phyloP scores from a whole-genome alignment of 768 basidiomycete genomes.

The Suillus decipiens region DNA sequence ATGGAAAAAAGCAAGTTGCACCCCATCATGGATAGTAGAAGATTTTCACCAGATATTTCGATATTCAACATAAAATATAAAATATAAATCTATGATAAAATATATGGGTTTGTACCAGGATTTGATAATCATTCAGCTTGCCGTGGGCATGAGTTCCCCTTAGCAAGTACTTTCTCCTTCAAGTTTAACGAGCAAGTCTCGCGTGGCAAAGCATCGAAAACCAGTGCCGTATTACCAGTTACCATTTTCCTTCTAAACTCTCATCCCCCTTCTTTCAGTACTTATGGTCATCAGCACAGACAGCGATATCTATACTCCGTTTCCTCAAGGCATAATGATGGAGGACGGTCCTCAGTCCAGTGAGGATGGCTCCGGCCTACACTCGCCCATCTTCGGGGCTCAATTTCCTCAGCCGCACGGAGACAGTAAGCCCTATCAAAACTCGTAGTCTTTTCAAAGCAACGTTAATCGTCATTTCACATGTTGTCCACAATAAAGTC shows the following conservation, averaged over 20 bases:
- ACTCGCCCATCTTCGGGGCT: constrained; percentile 66
- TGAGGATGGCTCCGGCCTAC: constrained; percentile 75
- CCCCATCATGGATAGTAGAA: constrained; percentile 10
- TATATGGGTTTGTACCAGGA: background rate
- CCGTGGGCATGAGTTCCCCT: constrained; percentile 48
- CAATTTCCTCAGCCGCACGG: constrained; percentile 47
- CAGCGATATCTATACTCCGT: constrained; percentile 59
- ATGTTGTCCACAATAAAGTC: constrained; percentile 61
- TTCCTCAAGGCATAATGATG: constrained; percentile 49
- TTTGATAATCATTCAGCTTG: constrained; percentile 9
- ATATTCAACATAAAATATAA: background rate
- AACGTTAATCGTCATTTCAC: constrained; percentile 37
- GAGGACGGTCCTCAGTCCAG: constrained; percentile 73
- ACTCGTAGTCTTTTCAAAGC: constrained; percentile 48
- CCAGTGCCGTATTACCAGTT: constrained; percentile 24
- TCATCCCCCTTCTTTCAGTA: constrained; percentile 24
- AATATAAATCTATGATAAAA: background rate
- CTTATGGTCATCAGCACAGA: constrained; percentile 59
- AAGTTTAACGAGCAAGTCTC: constrained; percentile 31
- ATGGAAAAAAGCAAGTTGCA: constrained; percentile 5
- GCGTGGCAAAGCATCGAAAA: constrained; percentile 45
- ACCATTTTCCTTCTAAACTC: constrained; percentile 23
- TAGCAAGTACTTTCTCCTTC: constrained; percentile 25
- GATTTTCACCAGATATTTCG: constrained; percentile 3
- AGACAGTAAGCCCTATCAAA: constrained; percentile 50